phyloP scores from a whole-genome alignment of 257 asterid genomes.

The Solanum ossicruentum region DNA sequence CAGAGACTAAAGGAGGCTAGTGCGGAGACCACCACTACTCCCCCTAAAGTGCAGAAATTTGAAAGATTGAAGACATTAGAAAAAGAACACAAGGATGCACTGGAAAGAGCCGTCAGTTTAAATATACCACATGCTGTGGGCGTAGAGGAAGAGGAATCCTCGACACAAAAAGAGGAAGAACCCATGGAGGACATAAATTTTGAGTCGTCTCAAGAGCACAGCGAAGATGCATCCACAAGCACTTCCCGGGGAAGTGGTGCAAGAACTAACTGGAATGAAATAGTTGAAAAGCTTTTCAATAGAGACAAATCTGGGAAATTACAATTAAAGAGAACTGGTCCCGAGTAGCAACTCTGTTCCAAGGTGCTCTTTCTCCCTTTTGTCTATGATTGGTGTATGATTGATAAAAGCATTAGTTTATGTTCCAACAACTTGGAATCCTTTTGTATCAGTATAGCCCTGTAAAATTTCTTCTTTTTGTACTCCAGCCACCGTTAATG shows the following conservation, averaged over 20 bases:
- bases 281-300: slow-evolving; percentile 49
- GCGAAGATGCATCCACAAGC: slow-evolving; percentile 7
- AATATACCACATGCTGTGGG: slow-evolving; percentile 78
- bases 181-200: slow-evolving; percentile 14
- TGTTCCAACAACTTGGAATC: not conserved
- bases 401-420: not conserved
- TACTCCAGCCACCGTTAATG: not conserved
- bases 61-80: slow-evolving; percentile 54
- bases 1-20: slow-evolving; percentile 47
- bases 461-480: not conserved
- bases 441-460: not conserved
- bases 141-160: slow-evolving; percentile 13
- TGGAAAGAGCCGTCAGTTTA: slow-evolving; percentile 80
- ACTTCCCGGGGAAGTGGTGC: slow-evolving; percentile 12
- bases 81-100: slow-evolving; percentile 88
- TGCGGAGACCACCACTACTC: slow-evolving; percentile 31
- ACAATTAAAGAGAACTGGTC: not conserved
- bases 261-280: slow-evolving; percentile 56
- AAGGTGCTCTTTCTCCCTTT: not conserved
- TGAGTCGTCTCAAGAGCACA: slow-evolving; percentile 7
- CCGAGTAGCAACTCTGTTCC: not conserved
- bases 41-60: slow-evolving; percentile 57
- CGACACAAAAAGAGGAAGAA: slow-evolving; percentile 6
- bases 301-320: slow-evolving; percentile 33
- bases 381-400: not conserved